These are phyloP conservation scores for Blastobotrys aristatus DNA, from an alignment of 1,139 yeast species.

Conservation along the genomic window DNA sequence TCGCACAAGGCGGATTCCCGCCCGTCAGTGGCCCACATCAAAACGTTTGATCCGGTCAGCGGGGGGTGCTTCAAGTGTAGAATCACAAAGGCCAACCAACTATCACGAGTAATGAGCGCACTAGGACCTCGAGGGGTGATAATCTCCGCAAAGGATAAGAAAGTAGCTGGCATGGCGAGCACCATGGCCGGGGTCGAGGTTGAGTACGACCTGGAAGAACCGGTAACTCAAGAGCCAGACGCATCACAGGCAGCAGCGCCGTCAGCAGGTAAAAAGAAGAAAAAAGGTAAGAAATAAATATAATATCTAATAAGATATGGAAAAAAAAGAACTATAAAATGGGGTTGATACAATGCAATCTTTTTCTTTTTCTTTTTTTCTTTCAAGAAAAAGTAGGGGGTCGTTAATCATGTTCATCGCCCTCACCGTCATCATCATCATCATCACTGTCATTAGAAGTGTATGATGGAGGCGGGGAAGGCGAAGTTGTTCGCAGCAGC, in stretches of 20 bases:
- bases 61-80: slow-evolving; percentile 63
- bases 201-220: slow-evolving; percentile 16
- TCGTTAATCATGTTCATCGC: background rate
- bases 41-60: slow-evolving; percentile 63
- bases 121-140: slow-evolving; percentile 79
- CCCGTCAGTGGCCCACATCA: slow-evolving; percentile 50
- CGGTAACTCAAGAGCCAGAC: slow-evolving; percentile 13
- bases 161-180: slow-evolving; percentile 30
- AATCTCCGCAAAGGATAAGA: slow-evolving; percentile 19
- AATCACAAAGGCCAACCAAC: slow-evolving; percentile 67
- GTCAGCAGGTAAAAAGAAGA: slow-evolving; percentile 19
- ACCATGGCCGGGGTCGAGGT: slow-evolving; percentile 30
- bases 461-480: slow-evolving; percentile 29
- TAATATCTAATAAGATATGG: background rate
- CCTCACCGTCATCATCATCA: slow-evolving; percentile 14
- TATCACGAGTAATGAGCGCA: slow-evolving; percentile 73
- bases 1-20: slow-evolving; percentile 27
- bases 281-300: slow-evolving; percentile 23
- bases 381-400: background rate
- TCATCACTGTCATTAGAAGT: slow-evolving; percentile 21
- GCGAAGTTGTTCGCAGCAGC: slow-evolving; percentile 9
- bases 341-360: no score
- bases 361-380: no score
- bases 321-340: background rate
- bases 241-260: slow-evolving; percentile 6